Evolutionary conservation across 495 filamentous ascomycete genomes (phyloP).

Genomic region (Eremomyces bilateralis): DNA sequence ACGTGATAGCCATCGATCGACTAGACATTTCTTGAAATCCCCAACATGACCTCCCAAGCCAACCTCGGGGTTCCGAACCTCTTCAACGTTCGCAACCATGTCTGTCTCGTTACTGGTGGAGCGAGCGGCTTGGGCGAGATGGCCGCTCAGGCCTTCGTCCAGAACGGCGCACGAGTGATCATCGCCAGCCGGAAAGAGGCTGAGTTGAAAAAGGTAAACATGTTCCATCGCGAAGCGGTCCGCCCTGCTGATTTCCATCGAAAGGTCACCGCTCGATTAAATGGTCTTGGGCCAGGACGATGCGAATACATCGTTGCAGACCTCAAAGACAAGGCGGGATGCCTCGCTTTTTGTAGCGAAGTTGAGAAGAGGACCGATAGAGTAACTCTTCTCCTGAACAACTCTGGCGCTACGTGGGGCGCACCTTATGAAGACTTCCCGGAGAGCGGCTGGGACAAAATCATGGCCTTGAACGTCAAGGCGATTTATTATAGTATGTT

Average conservation of each 20-base stretch:
- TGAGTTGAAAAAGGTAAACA: constrained; percentile 14
- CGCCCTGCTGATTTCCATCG: background rate
- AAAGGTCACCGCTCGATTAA: constrained; percentile 11
- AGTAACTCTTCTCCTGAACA: constrained; percentile 16
- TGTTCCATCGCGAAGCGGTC: background rate
- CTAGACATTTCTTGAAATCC: too few relatives aligned
- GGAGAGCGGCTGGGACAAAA: constrained; percentile 17
- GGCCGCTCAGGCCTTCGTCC: constrained; percentile 19
- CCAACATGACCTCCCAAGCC: constrained; percentile 8
- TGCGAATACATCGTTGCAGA: constrained; percentile 17
- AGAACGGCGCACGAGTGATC: constrained; percentile 17
- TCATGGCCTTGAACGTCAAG: constrained; percentile 19
- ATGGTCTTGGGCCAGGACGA: constrained; percentile 15
- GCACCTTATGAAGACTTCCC: constrained; percentile 18
- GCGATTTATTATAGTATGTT: constrained; percentile 17
- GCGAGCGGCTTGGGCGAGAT: constrained; percentile 20
- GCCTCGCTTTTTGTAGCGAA: constrained; percentile 9
- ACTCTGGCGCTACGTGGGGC: constrained; percentile 17
- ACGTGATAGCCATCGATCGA: too few relatives aligned
- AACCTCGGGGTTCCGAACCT: constrained; percentile 12
- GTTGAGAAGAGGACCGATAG: constrained; percentile 14
- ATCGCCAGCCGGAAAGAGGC: constrained; percentile 19
- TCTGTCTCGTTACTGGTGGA: constrained; percentile 16
- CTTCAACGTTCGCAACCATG: constrained; percentile 17
- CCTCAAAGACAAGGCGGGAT: constrained; percentile 15